Evolutionary conservation across 106 monocot species (phyloP).

Genomic region (Allium fistulosum): DNA sequence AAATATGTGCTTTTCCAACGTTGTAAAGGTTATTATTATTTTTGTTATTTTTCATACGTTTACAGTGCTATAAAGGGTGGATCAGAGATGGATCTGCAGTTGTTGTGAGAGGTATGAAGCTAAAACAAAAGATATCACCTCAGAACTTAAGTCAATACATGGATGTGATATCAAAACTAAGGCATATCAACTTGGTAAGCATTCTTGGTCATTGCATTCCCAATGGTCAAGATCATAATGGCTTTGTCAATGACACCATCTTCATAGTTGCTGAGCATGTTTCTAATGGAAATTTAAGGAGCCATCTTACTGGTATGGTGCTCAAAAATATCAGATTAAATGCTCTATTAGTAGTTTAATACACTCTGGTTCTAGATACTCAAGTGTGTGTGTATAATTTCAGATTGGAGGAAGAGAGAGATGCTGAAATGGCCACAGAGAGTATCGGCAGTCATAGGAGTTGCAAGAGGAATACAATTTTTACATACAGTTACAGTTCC

Average conservation of each 20-base stretch:
- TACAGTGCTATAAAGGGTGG: conserved; percentile 64
- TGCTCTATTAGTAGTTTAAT: no score
- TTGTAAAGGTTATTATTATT: background rate
- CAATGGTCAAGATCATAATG: conserved; percentile 18
- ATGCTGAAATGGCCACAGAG: conserved; percentile 95
- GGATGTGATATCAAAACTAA: conserved; percentile 69
- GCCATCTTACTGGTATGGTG: conserved; percentile 69
- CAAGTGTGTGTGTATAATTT: background rate
- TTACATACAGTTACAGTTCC: conserved; percentile 69
- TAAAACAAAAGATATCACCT: conserved; percentile 53
- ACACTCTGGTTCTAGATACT: no score
- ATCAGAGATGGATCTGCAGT: conserved; percentile 53
- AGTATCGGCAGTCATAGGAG: conserved; percentile 65
- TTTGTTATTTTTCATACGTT: background rate
- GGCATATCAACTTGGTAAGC: conserved; percentile 82
- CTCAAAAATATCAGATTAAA: no score
- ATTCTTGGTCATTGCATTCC: conserved; percentile 73
- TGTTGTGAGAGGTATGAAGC: conserved; percentile 49
- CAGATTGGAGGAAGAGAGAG: conserved; percentile 84
- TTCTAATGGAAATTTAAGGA: conserved; percentile 76
- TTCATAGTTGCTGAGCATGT: conserved; percentile 60
- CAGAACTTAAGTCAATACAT: conserved; percentile 55
- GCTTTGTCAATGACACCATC: conserved; percentile 12
- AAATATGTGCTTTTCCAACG: background rate
- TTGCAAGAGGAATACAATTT: conserved; percentile 84